phyloP scores from a whole-genome alignment of 441 rosid genomes.

The Kokia cookei region DNA sequence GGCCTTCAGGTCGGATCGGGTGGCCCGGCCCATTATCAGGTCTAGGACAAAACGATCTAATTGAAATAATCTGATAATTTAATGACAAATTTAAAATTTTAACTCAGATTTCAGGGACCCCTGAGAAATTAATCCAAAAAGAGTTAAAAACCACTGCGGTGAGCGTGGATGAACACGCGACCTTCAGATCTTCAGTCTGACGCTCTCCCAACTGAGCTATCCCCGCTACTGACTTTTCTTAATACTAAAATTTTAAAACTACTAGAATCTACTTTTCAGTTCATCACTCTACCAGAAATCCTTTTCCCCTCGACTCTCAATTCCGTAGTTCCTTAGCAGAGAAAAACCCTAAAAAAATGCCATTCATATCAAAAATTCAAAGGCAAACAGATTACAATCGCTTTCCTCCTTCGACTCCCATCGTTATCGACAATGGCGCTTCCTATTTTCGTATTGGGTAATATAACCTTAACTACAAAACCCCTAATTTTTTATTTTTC shows the following conservation, averaged over 20 bases:
- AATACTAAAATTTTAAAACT: fast-evolving
- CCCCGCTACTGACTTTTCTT: constrained; percentile 22
- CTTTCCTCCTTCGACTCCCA: constrained; percentile 62
- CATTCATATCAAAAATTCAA: constrained; percentile 47
- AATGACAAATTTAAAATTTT: no score
- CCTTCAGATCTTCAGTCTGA: constrained; percentile 89
- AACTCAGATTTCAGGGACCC: no score
- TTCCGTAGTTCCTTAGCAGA: not conserved
- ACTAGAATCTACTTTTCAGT: no score
- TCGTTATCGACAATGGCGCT: constrained; percentile 95
- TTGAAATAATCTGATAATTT: no score
- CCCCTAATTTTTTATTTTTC: constrained; percentile 15
- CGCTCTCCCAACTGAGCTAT: constrained; percentile 96
- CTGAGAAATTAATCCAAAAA: no score
- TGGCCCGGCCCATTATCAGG: no score
- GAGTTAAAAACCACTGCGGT: constrained; percentile 39
- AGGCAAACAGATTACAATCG: constrained; percentile 69
- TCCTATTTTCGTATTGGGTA: constrained; percentile 94
- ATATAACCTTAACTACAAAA: not conserved
- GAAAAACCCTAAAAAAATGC: constrained; percentile 27
- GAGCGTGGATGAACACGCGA: constrained; percentile 86
- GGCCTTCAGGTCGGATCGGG: no score
- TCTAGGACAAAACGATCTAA: no score
- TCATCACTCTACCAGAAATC: not conserved
- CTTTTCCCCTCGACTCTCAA: not conserved